Evolutionary conservation across 176 grass and related monocot species (phyloP).

Genomic region (Cocos nucifera): DNA sequence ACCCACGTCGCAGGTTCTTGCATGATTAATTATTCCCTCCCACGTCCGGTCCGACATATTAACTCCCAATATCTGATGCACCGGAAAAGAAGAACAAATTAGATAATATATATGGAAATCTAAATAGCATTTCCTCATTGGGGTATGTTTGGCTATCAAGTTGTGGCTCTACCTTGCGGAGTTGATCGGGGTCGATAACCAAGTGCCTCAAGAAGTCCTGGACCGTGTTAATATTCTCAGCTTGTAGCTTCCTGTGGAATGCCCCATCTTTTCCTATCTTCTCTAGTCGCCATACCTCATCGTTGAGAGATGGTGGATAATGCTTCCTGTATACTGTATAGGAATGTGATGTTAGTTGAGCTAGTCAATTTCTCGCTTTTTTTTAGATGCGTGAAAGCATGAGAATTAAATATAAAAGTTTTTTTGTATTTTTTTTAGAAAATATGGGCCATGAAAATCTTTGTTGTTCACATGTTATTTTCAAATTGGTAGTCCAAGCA

Average conservation of each 20-base stretch:
- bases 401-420: no score
- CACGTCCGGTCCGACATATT: slow-evolving; percentile 87
- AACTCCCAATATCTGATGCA: slow-evolving; percentile 43
- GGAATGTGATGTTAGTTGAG: no score
- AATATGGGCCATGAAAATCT: no score
- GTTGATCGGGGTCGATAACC: slow-evolving; percentile 11
- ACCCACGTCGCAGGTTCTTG: slow-evolving; percentile 35
- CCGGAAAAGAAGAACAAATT: no score
- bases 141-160: no score
- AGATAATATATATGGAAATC: no score
- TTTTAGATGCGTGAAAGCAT: no score
- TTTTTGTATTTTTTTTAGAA: no score
- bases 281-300: slow-evolving; percentile 83
- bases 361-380: no score
- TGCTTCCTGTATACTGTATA: slow-evolving; percentile 76
- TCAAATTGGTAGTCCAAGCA: not conserved
- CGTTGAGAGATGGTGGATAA: slow-evolving; percentile 51
- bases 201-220: slow-evolving; percentile 55
- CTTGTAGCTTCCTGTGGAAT: slow-evolving; percentile 53
- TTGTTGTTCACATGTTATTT: not conserved
- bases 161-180: slow-evolving; percentile 31
- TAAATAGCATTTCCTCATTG: no score
- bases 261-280: slow-evolving; percentile 70
- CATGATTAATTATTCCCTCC: slow-evolving; percentile 48
- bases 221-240: slow-evolving; percentile 20